phyloP scores from a whole-genome alignment of 2,329 filamentous ascomycete species.

The Bipolaris victoriae region DNA sequence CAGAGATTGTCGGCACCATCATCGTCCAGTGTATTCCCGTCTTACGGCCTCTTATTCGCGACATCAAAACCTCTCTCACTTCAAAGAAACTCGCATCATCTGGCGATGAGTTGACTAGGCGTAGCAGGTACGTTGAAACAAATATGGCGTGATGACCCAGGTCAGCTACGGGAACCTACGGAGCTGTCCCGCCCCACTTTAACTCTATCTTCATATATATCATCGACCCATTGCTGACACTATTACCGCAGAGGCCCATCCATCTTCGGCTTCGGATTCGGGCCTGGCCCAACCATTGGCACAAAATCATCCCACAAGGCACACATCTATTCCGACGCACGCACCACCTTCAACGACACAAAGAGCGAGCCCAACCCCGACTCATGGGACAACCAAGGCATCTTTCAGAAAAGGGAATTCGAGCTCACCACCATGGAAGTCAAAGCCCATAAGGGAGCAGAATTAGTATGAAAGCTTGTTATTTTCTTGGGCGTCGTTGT shows the following conservation, averaged over 20 bases:
- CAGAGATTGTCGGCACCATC: conserved; percentile 61
- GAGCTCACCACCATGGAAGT: conserved; percentile 31
- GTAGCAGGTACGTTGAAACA: conserved; percentile 24
- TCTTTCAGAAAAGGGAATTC: conserved; percentile 35
- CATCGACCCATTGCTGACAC: not conserved
- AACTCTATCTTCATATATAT: not conserved
- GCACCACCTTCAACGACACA: conserved; percentile 20
- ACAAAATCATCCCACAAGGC: conserved; percentile 25
- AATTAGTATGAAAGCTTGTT: conserved; percentile 5
- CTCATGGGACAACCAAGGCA: conserved; percentile 35
- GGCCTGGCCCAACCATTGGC: conserved; percentile 15
- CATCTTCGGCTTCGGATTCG: conserved; percentile 15
- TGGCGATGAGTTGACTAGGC: conserved; percentile 13
- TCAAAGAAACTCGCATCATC: conserved; percentile 40
- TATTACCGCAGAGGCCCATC: conserved; percentile 4
- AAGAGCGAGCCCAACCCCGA: conserved; percentile 21
- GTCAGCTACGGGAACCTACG: not conserved
- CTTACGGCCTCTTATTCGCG: conserved; percentile 56
- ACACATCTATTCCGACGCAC: conserved; percentile 30
- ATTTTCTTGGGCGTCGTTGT: not conserved
- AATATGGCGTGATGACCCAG: not conserved
- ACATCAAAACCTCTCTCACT: conserved; percentile 50
- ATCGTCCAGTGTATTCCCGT: conserved; percentile 63
- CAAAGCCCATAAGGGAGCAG: conserved; percentile 8
- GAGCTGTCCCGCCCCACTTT: too few species aligned